phyloP scores from a whole-genome alignment of 2,329 filamentous ascomycete genomes.

The Cladosporium velox region DNA sequence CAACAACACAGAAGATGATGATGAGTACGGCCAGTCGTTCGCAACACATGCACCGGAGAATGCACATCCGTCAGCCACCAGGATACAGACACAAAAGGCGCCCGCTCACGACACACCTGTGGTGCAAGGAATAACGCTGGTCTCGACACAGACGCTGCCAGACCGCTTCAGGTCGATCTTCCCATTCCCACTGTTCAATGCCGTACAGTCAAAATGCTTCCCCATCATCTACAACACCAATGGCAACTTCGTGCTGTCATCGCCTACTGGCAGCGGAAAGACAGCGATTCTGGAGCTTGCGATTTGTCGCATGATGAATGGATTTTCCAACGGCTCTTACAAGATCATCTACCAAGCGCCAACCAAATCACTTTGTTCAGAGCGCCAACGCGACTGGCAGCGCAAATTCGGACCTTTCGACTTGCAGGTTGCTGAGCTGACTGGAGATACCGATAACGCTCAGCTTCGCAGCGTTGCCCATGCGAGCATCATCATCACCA shows the following conservation, averaged over 20 bases:
- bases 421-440: slow-evolving; percentile 73
- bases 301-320: slow-evolving; percentile 69
- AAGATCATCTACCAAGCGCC: slow-evolving; percentile 86
- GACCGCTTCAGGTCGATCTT: slow-evolving; percentile 71
- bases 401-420: slow-evolving; percentile 69
- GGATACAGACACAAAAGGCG: not conserved
- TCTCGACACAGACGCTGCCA: slow-evolving; percentile 63
- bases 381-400: slow-evolving; percentile 75
- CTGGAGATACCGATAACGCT: slow-evolving; percentile 72
- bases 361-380: slow-evolving; percentile 78
- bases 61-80: not conserved
- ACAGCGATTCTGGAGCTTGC: slow-evolving; percentile 80
- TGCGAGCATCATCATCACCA: slow-evolving; percentile 82
- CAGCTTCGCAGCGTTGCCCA: slow-evolving; percentile 69
- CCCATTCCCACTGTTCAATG: slow-evolving; percentile 75
- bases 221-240: slow-evolving; percentile 63
- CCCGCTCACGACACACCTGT: slow-evolving; percentile 37
- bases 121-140: slow-evolving; percentile 61
- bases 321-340: slow-evolving; percentile 60
- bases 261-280: slow-evolving; percentile 84
- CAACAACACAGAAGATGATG: not conserved
- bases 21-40: not conserved
- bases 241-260: slow-evolving; percentile 77
- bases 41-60: not conserved
- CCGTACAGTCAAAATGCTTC: slow-evolving; percentile 80